These are phyloP conservation scores for Trichoderma citrinoviride DNA, from an alignment of 2,329 filamentous ascomycete species.

Conservation along the genomic window DNA sequence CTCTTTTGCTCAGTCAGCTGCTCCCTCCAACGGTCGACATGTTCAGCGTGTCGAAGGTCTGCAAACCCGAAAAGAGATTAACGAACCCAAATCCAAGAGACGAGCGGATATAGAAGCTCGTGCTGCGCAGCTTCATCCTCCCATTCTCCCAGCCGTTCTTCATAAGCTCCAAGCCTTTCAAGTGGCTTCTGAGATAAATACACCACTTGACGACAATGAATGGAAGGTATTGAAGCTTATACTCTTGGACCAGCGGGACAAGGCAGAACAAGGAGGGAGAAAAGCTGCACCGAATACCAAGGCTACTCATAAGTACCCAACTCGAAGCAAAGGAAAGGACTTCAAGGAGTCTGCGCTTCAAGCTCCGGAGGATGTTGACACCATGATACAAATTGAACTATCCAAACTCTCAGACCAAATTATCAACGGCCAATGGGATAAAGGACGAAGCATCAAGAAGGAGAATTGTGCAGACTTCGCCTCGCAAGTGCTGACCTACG, in stretches of 20 bases:
- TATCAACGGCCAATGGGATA: constrained; percentile 63
- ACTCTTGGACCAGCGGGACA: constrained; percentile 62
- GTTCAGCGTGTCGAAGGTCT: not conserved
- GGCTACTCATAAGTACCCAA: constrained; percentile 36
- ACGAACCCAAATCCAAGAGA: constrained; percentile 61
- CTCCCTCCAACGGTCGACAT: not conserved
- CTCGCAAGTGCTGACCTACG: constrained; percentile 65
- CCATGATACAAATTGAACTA: constrained; percentile 63
- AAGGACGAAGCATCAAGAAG: constrained; percentile 60
- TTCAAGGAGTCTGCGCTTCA: constrained; percentile 58
- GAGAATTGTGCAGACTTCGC: constrained; percentile 68
- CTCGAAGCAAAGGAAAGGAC: not conserved
- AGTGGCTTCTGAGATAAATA: constrained; percentile 67
- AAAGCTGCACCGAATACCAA: constrained; percentile 35
- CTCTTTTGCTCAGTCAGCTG: constrained; percentile 1
- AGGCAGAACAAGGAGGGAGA: constrained; percentile 59
- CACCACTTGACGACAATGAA: constrained; percentile 64
- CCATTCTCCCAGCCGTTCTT: constrained; percentile 60
- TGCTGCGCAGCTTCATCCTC: constrained; percentile 63
- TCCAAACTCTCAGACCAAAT: constrained; percentile 67
- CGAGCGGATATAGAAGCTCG: constrained; percentile 70
- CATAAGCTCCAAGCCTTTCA: constrained; percentile 71
- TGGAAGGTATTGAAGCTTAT: constrained; percentile 69
- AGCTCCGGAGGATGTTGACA: constrained; percentile 67
- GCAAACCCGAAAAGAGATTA: constrained; percentile 60